Percentiles rank a stretch among this genome's conserved stretches.
These are phyloP conservation scores for Populus tomentosa DNA, from an alignment of 441 rosid genomes.

Conservation along the genomic window DNA sequence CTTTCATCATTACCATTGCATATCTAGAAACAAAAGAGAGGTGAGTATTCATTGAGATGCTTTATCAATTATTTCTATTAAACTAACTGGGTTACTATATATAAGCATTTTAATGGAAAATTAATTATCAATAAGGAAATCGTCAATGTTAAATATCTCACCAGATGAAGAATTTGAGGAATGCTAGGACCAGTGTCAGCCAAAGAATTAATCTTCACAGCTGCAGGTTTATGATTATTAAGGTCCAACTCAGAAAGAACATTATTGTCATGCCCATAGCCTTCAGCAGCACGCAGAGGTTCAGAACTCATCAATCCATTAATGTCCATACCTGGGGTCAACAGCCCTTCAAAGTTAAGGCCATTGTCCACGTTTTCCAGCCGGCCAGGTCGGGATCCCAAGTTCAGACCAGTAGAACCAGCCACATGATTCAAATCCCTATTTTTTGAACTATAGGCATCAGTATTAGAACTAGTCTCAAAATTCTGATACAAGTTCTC, in stretches of 20 bases:
- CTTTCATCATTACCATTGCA: constrained; percentile 58
- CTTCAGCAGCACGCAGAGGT: constrained; percentile 31
- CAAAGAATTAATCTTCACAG: constrained; percentile 46
- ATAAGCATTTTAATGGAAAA: neutral
- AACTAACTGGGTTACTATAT: neutral
- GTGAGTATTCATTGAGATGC: constrained; percentile 5
- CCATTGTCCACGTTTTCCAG: constrained; percentile 50
- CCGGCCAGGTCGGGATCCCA: constrained; percentile 34
- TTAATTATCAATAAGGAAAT: constrained; percentile 8
- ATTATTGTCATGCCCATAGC: constrained; percentile 42
- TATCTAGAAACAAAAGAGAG: constrained; percentile 43
- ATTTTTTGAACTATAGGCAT: constrained; percentile 40
- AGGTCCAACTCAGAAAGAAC: constrained; percentile 42
- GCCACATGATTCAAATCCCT: constrained; percentile 45
- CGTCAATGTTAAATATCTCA: constrained; percentile 29
- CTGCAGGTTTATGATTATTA: constrained; percentile 41
- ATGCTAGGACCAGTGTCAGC: constrained; percentile 73
- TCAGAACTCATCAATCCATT: constrained; percentile 52
- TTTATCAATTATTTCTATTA: too few relatives aligned
- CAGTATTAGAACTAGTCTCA: constrained; percentile 48
- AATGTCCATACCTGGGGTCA: constrained; percentile 44
- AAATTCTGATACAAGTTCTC: constrained; percentile 63
- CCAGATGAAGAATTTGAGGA: constrained; percentile 95
- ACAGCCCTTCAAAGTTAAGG: constrained; percentile 44
- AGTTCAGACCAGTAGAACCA: constrained; percentile 40